Base-by-base conservation (phyloP, 2,329 filamentous ascomycete genomes). In the Orbilia blumenaviensis region DNA sequence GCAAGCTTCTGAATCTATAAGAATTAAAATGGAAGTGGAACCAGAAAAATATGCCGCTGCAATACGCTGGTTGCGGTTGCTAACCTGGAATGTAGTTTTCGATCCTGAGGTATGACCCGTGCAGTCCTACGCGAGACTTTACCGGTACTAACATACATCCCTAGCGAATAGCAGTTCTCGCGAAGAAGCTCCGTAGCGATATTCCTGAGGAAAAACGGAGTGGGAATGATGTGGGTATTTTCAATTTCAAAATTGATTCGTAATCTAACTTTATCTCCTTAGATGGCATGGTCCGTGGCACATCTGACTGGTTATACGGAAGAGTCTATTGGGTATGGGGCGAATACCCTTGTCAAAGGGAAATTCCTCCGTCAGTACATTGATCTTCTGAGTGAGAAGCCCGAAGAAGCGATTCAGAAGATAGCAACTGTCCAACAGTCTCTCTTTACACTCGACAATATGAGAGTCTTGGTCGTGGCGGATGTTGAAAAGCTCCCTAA, bases 151-250 rank as follows among this genome's bases (percentile, higher is more conserved):
- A 69, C 38, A 18, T 18, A 5, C 21, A 2, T n/a, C 5, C 41
- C 12, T 76, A 78, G 78, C 77, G 80, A n/a, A 61, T 80, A 42
- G 71, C 60, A 4, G 78, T 79, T 3, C 77, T 77, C 21, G 84
- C 96, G 14, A 89, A 90, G 71, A 96, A 97, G 83, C 89, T 96
- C 50, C 86, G 97, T 16, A 93, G 94, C 1, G 94, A 98, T 80
- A 91, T 99, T 16, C 95, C 95, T 0, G 93, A 97, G 81, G 87
- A 90, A 62, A 99, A 98, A 85, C 92, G 95, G 44, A 92, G 91
- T 79, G 95, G 95, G 0, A 88, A 90, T 68, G 85, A 85, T 78
- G 81, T 82, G 76, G 74, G 78, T 77, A 9, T 41, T 5, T 32
- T n/a, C 16, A 16, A 46, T 50, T 3, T 25, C 1, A 4, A n/a